phyloP scores from a whole-genome alignment of 1,139 yeast species.

The Hansenula sp. region DNA sequence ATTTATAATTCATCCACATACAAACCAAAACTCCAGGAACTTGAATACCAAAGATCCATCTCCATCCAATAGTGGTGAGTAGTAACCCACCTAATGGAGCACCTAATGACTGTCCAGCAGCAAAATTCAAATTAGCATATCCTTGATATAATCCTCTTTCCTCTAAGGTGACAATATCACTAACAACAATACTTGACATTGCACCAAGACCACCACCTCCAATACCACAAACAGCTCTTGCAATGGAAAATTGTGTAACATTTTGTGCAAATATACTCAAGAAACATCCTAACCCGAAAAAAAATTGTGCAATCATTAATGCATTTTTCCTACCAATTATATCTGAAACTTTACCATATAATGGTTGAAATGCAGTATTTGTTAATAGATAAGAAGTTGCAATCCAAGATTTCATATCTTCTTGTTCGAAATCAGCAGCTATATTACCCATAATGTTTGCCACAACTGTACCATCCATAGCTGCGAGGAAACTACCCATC shows the following conservation, averaged over 20 bases:
- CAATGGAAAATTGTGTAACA: slow-evolving; percentile 35
- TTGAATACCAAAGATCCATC: slow-evolving; percentile 52
- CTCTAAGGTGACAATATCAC: slow-evolving; percentile 41
- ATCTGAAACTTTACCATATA: slow-evolving; percentile 50
- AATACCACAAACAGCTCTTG: slow-evolving; percentile 43
- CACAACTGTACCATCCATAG: slow-evolving; percentile 62
- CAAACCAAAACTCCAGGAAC: slow-evolving; percentile 53
- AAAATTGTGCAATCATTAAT: slow-evolving; percentile 36
- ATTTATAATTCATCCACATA: slow-evolving; percentile 28
- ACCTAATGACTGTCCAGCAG: slow-evolving; percentile 63
- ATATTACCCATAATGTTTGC: slow-evolving; percentile 60
- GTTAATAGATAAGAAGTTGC: slow-evolving; percentile 61
- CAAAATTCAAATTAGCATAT: slow-evolving; percentile 57
- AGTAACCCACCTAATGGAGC: slow-evolving; percentile 69
- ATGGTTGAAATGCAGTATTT: slow-evolving; percentile 68
- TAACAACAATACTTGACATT: slow-evolving; percentile 39
- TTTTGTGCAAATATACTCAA: slow-evolving; percentile 35
- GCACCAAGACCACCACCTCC: slow-evolving; percentile 48
- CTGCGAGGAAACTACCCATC: slow-evolving; percentile 51
- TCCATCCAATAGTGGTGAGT: slow-evolving; percentile 74
- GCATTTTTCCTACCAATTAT: slow-evolving; percentile 44
- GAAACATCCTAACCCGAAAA: slow-evolving; percentile 38
- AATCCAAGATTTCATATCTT: slow-evolving; percentile 57
- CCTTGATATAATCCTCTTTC: slow-evolving; percentile 46
- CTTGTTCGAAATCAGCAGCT: slow-evolving; percentile 57